These are phyloP conservation scores for Mrakia hoshinonis DNA, from an alignment of 768 basidiomycete species.

Conservation along the genomic window DNA sequence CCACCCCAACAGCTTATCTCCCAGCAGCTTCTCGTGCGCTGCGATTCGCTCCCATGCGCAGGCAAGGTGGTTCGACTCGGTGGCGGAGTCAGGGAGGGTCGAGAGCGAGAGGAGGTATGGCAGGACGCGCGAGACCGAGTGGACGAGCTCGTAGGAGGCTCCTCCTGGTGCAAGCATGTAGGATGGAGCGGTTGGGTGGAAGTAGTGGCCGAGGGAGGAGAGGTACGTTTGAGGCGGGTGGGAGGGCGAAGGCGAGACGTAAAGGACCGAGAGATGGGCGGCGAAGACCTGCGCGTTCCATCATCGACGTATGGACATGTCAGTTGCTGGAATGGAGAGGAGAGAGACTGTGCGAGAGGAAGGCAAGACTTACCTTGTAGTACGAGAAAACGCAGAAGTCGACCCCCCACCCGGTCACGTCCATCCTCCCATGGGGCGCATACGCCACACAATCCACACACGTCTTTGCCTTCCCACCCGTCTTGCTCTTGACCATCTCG, in stretches of 20 bases:
- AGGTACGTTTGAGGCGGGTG: slow-evolving; percentile 43
- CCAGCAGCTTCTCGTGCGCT: slow-evolving; percentile 53
- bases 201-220: slow-evolving; percentile 59
- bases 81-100: slow-evolving; percentile 14
- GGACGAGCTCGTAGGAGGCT: slow-evolving; percentile 63
- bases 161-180: slow-evolving; percentile 67
- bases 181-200: slow-evolving; percentile 46
- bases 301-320: no score
- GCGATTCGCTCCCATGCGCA: slow-evolving; percentile 55
- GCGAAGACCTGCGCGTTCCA: slow-evolving; percentile 60
- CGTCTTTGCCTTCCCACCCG: slow-evolving; percentile 54
- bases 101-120: slow-evolving; percentile 56
- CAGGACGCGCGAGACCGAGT: slow-evolving; percentile 53
- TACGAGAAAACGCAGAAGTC: slow-evolving; percentile 64
- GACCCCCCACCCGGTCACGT: slow-evolving; percentile 68
- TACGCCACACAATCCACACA: slow-evolving; percentile 71
- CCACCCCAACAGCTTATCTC: slow-evolving; percentile 52
- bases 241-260: slow-evolving; percentile 51
- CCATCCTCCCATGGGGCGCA: slow-evolving; percentile 61
- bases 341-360: no score
- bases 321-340: no score
- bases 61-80: slow-evolving; percentile 38
- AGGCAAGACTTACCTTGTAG: slow-evolving; percentile 54
- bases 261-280: slow-evolving; percentile 60
- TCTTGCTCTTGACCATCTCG: slow-evolving; percentile 49